Percentiles rank a stretch among this genome's conserved stretches.
Evolutionary conservation across 2,329 filamentous ascomycete species (phyloP).

Genomic region (Calonectria pseudoreteaudii): DNA sequence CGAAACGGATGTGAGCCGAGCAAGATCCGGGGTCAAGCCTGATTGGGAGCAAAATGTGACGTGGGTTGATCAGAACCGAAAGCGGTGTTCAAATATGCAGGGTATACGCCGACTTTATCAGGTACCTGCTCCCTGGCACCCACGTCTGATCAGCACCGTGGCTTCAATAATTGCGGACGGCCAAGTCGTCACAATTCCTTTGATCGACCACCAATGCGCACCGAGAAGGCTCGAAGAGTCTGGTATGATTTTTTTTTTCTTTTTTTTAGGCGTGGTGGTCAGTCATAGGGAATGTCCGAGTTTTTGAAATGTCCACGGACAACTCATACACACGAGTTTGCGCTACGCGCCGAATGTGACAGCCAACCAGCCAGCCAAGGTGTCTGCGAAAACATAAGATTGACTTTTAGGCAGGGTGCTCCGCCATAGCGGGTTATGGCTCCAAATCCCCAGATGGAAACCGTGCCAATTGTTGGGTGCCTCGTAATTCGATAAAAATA

Average conservation of each 20-base stretch:
- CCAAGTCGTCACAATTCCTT: constrained; percentile 16
- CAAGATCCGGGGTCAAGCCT: constrained; percentile 15
- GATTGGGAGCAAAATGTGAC: constrained; percentile 10
- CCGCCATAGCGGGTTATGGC: background rate
- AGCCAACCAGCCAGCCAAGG: background rate
- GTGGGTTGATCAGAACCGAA: constrained; percentile 15
- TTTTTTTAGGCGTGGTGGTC: background rate
- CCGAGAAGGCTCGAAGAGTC: background rate
- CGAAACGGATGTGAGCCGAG: constrained; percentile 19
- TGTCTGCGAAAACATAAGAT: background rate
- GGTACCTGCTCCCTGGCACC: constrained; percentile 7
- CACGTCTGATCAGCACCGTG: constrained; percentile 14
- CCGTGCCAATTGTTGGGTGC: constrained; percentile 1
- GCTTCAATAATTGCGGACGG: constrained; percentile 5
- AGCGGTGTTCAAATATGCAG: constrained; percentile 6
- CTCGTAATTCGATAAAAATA: constrained; percentile 4
- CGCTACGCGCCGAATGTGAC: background rate
- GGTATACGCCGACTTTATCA: constrained; percentile 14
- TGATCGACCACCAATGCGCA: background rate
- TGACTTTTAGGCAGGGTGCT: background rate
- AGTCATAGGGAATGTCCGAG: background rate
- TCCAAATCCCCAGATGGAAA: background rate
- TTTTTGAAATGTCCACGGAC: background rate
- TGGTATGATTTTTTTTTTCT: background rate
- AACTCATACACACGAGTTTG: constrained; percentile 16